A percentile compares a stretch with the other conserved stretches of the same genome.
Conservation (phyloP, 805 yeast species). For the baker's yeast (Saccharomyces cerevisiae) region DNA sequence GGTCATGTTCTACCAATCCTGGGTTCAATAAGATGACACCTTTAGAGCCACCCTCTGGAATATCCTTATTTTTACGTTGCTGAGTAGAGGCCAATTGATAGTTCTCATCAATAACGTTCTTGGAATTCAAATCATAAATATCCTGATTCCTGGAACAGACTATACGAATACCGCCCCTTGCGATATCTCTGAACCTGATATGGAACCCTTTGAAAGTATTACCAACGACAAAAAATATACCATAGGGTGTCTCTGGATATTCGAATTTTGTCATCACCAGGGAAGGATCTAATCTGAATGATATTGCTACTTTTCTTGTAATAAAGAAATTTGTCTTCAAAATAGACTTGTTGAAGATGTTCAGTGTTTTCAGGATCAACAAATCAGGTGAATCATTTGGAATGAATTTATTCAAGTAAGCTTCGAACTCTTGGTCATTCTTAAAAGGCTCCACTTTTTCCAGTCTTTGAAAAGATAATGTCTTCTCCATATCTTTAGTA, state of each 20-base stretch:
- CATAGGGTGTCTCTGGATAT: slow-evolving; percentile 88
- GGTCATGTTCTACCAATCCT: slow-evolving; percentile 59
- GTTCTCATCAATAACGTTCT: slow-evolving; percentile 91
- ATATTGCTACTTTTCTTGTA: slow-evolving; percentile 88
- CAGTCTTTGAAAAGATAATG: slow-evolving; percentile 80
- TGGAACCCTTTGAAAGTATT: slow-evolving; percentile 97
- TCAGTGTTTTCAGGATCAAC: slow-evolving; percentile 72
- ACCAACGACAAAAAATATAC: slow-evolving; percentile 93
- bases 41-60: slow-evolving; percentile 98
- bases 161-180: slow-evolving; percentile 96
- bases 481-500: slow-evolving; percentile 46
- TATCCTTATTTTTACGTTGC: slow-evolving; percentile 94
- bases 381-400: slow-evolving; percentile 72
- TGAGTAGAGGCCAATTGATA: slow-evolving; percentile 93
- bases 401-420: slow-evolving; percentile 55
- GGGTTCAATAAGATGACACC: slow-evolving; percentile 88
- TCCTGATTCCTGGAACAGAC: slow-evolving; percentile 81
- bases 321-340: slow-evolving; percentile 91
- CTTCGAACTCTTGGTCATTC: slow-evolving; percentile 65
- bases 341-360: slow-evolving; percentile 75
- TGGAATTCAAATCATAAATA: slow-evolving; percentile 74
- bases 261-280: slow-evolving; percentile 71
- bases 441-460: slow-evolving; percentile 69
- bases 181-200: slow-evolving; percentile 91
- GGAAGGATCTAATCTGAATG: slow-evolving; percentile 82